Base-by-base conservation (phyloP, 306 rosid species). In the Gastrolobium bilobum region DNA sequence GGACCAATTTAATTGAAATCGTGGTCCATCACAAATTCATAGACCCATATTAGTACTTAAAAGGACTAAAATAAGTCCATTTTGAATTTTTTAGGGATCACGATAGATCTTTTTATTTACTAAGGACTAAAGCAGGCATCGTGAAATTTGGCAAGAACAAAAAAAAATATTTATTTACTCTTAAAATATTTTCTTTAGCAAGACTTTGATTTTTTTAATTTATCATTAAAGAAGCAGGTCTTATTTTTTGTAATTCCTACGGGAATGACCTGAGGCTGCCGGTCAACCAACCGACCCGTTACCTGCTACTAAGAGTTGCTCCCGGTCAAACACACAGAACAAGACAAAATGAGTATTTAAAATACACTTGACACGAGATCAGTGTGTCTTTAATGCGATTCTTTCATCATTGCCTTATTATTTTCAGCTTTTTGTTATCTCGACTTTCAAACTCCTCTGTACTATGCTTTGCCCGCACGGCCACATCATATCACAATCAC, bases 331-430 rank as follows among this genome's bases (percentile, higher is more conserved):
- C 52, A 83, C 38, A 71, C 34, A 79, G 51, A 83, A 83, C 1
- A 81, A 81, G 89, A 86, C 87, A 83, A 81, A 68, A 3, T 20
- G 51, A 46, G 34, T 63, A 77, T 76, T 69, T 51, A 75, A 68
- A 68, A 75, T 43, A 77, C 75, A 57, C 78, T 50, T 35, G 76
- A 82, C 75, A 84, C 53, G 70, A 72, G 84, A 82, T 85, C 60
- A 43, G 67, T 43, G 34, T 34, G 84, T 33, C 83, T 81, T 90
- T 66, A 86, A 68, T 84, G 68, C 71, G 82, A 85, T 87, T 64
- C 86, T 68, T 81, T 87, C 91, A 86, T 91, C 86, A 89, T 91
- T 84, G 82, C 93, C 91, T 86, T 84, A 87, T 91, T 86, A 91
- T 87, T 90, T 85, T 84, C 77, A 71, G 82, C 80, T 77, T 84